phyloP scores from a whole-genome alignment of 345 rosid genomes.

The Euclidium syriacum region DNA sequence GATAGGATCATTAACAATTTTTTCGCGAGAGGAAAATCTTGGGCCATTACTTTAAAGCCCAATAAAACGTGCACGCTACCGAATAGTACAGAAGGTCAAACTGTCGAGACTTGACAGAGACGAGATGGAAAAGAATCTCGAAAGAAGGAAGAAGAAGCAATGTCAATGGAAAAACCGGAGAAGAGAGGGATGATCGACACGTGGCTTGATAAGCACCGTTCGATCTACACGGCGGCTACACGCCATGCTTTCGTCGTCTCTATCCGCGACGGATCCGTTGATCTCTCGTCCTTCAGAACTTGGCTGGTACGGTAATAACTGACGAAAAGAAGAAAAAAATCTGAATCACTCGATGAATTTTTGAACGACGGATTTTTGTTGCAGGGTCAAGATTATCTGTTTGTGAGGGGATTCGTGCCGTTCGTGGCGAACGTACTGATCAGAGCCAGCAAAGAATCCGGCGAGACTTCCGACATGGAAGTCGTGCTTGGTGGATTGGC shows the following conservation, averaged over 20 bases:
- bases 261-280: conserved; percentile 72
- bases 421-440: conserved; percentile 63
- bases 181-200: conserved; percentile 39
- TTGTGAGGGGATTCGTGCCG: conserved; percentile 69
- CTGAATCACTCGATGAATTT: background rate
- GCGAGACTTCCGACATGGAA: conserved; percentile 56
- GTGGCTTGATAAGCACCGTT: conserved; percentile 64
- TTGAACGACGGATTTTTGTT: background rate
- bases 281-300: conserved; percentile 52
- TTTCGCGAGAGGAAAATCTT: background rate
- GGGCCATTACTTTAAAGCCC: conserved; percentile 21
- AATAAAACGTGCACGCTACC: conserved; percentile 1
- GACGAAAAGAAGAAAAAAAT: background rate
- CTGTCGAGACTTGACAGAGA: conserved; percentile 3
- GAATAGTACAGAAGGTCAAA: background rate
- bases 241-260: conserved; percentile 59
- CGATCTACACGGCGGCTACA: conserved; percentile 55
- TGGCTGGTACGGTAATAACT: conserved; percentile 59
- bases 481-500: conserved; percentile 60
- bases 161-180: conserved; percentile 26
- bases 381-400: conserved; percentile 85
- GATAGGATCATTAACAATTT: background rate
- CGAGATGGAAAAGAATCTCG: background rate
- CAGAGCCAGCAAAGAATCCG: conserved; percentile 60
- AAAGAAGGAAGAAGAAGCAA: conserved; percentile 5